Evolutionary conservation across 495 filamentous ascomycete genomes (phyloP).

Genomic region (Trichoderma erinaceum): DNA sequence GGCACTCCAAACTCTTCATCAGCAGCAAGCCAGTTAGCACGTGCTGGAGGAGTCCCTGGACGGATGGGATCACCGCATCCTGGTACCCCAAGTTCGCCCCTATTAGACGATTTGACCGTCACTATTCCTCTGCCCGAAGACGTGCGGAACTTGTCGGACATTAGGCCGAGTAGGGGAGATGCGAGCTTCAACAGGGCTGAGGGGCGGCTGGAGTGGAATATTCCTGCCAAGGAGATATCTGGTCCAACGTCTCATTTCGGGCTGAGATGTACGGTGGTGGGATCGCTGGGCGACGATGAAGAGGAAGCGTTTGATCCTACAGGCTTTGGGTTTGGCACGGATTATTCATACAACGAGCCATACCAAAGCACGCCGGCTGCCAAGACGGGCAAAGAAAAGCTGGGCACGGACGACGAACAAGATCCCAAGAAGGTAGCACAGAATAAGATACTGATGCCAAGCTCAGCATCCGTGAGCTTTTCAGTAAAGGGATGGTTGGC

Average conservation of each 20-base stretch:
- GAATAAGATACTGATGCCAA: constrained; percentile 86
- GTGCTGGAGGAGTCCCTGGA: constrained; percentile 46
- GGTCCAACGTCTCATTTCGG: constrained; percentile 60
- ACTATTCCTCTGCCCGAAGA: constrained; percentile 72
- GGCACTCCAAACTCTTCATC: constrained; percentile 35
- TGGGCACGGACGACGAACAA: constrained; percentile 35
- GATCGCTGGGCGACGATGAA: constrained; percentile 56
- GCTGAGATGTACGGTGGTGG: constrained; percentile 73
- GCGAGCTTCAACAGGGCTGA: constrained; percentile 70
- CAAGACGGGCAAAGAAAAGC: constrained; percentile 37
- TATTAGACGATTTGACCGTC: constrained; percentile 73
- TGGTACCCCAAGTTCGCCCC: constrained; percentile 50
- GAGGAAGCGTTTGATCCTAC: constrained; percentile 47
- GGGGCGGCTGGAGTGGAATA: constrained; percentile 71
- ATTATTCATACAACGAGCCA: constrained; percentile 56
- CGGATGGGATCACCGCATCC: constrained; percentile 35
- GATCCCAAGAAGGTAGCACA: constrained; percentile 52
- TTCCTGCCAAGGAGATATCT: constrained; percentile 60
- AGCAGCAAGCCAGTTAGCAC: constrained; percentile 20
- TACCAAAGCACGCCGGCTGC: constrained; percentile 42
- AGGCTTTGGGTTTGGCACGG: constrained; percentile 46
- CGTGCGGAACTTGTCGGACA: constrained; percentile 82
- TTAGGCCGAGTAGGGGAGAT: constrained; percentile 78
- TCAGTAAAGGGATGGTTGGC: constrained; percentile 90
- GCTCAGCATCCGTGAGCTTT: constrained; percentile 80